Evolutionary conservation across 2,329 filamentous ascomycete species (phyloP).

Genomic region (Stagonosporopsis cucurbitacearum): DNA sequence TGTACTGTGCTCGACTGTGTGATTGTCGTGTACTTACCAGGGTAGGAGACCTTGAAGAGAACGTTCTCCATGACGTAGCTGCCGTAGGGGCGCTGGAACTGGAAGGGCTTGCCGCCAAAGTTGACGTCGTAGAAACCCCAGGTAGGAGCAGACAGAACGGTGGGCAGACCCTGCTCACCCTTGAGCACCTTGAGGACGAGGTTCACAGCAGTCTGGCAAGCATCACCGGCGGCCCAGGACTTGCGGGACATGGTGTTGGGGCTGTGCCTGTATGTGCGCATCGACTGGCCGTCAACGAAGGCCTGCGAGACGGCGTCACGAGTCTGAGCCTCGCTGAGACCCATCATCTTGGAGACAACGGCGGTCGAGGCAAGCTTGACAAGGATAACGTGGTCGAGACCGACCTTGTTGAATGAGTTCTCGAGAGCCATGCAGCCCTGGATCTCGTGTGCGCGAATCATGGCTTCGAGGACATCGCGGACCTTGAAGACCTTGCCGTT

Average conservation of each 20-base stretch:
- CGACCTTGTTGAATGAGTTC: conserved; percentile 99
- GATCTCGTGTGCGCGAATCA: conserved; percentile 99
- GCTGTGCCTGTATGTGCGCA: conserved; percentile 95
- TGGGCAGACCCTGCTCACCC: conserved; percentile 89
- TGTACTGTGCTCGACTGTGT: conserved; percentile 41
- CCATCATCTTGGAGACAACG: conserved; percentile 94
- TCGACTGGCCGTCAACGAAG: conserved; percentile 93
- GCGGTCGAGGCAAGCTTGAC: conserved; percentile 97
- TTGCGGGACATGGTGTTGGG: conserved; percentile 99
- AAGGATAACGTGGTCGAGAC: conserved; percentile 94
- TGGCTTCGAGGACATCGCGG: conserved; percentile 89
- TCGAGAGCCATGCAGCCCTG: conserved; percentile 95
- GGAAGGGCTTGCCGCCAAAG: conserved; percentile 89
- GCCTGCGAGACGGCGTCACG: conserved; percentile 95
- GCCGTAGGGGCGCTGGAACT: conserved; percentile 94
- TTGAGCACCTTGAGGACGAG: conserved; percentile 88
- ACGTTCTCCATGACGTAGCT: conserved; percentile 99
- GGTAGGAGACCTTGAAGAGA: conserved; percentile 99
- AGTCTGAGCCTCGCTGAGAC: conserved; percentile 86
- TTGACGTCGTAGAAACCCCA: conserved; percentile 99
- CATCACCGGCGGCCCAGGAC: conserved; percentile 98
- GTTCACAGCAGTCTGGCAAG: conserved; percentile 94
- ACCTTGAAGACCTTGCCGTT: conserved; percentile 83
- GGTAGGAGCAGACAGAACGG: conserved; percentile 86
- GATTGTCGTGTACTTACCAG: conserved; percentile 63